Evolutionary conservation across 225 moss, liverwort and hornwort genomes (phyloP).

Genomic region (Pseudoscleropodium purum): DNA sequence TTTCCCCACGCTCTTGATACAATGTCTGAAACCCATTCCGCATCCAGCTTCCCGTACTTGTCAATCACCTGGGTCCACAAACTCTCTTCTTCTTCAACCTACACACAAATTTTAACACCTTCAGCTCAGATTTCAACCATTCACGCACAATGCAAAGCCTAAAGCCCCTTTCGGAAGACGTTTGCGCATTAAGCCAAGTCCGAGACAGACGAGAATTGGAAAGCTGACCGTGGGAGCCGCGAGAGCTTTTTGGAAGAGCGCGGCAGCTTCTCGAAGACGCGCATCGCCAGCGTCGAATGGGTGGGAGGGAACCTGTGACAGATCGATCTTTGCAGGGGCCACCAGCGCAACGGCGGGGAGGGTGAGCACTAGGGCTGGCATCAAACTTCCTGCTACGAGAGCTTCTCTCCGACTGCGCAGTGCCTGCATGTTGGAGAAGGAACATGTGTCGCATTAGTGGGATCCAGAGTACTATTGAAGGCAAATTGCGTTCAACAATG

Average conservation of each 20-base stretch:
- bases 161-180: neutral
- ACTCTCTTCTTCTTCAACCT: constrained; percentile 94
- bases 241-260: constrained; percentile 74
- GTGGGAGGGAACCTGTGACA: constrained; percentile 49
- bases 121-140: neutral
- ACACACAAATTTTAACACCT: neutral
- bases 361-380: constrained; percentile 2
- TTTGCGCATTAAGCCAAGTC: neutral
- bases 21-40: constrained; percentile 92
- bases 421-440: neutral
- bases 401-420: constrained; percentile 18
- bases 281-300: constrained; percentile 66
- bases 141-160: neutral
- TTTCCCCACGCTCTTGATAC: constrained; percentile 93
- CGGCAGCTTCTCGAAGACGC: constrained; percentile 71
- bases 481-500: neutral
- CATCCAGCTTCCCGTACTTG: constrained; percentile 59
- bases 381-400: constrained; percentile 20
- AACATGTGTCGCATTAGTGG: neutral
- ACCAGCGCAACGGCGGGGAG: constrained; percentile 18
- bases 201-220: neutral
- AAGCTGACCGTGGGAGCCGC: constrained; percentile 67
- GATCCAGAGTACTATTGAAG: neutral
- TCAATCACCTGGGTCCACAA: constrained; percentile 85
- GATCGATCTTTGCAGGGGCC: constrained; percentile 59